phyloP scores from a whole-genome alignment of 2,329 filamentous ascomycete species.

The Polychaeton citri region DNA sequence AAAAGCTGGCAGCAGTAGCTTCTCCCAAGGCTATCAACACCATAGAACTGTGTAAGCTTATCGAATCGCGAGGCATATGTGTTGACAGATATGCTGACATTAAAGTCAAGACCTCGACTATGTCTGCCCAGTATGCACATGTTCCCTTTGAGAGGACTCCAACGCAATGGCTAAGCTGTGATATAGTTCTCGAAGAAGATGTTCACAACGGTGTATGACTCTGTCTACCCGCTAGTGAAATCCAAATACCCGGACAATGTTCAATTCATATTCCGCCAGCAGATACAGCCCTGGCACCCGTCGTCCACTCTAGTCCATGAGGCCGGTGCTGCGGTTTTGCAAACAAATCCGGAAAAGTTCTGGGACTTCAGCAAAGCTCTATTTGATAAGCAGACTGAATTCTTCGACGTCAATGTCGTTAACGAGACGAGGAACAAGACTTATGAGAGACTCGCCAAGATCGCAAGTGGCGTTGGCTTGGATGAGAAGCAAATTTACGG shows the following conservation, averaged over 20 bases:
- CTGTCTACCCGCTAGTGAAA: constrained; percentile 52
- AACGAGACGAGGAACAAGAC: constrained; percentile 75
- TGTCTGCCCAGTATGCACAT: constrained; percentile 53
- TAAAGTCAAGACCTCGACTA: constrained; percentile 59
- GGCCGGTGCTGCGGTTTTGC: constrained; percentile 68
- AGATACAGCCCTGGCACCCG: constrained; percentile 92
- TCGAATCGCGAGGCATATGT: neutral
- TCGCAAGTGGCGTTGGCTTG: constrained; percentile 58
- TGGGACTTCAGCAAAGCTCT: constrained; percentile 64
- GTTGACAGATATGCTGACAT: neutral
- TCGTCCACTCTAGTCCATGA: constrained; percentile 60
- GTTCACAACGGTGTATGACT: constrained; percentile 61
- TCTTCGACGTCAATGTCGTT: constrained; percentile 75
- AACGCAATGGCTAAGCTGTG: neutral
- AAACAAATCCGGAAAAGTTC: constrained; percentile 57
- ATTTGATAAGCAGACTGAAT: constrained; percentile 57
- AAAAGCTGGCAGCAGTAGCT: constrained; percentile 44
- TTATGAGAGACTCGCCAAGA: constrained; percentile 62
- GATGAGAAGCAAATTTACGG: constrained; percentile 57
- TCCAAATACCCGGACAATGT: constrained; percentile 48
- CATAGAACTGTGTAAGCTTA: constrained; percentile 36
- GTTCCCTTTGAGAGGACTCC: too few species aligned
- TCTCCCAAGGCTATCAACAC: constrained; percentile 35
- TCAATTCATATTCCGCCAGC: constrained; percentile 74
- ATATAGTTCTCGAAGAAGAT: constrained; percentile 50